Percentiles rank a stretch among this genome's conserved stretches.
phyloP scores from a whole-genome alignment of 805 yeast genomes.

The Sugiyamaella americana region DNA sequence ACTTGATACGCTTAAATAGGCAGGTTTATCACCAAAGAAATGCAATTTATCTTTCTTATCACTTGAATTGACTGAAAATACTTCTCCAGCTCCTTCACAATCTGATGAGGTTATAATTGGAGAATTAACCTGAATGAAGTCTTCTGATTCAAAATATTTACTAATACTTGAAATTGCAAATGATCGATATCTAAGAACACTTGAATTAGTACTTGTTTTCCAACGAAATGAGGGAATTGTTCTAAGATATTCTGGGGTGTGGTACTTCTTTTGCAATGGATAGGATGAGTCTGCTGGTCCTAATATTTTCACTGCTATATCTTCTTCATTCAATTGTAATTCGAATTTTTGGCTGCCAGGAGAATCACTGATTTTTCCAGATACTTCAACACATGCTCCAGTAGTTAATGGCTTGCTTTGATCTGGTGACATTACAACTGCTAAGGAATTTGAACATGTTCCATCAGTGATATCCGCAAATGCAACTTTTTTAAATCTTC shows the following conservation, averaged over 20 bases:
- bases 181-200: slow-evolving; percentile 70
- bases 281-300: slow-evolving; percentile 61
- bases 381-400: slow-evolving; percentile 41
- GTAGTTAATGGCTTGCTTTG: slow-evolving; percentile 30
- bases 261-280: slow-evolving; percentile 80
- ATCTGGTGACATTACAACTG: slow-evolving; percentile 42
- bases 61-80: slow-evolving; percentile 52
- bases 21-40: slow-evolving; percentile 45
- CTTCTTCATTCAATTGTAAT: slow-evolving; percentile 33
- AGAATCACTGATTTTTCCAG: slow-evolving; percentile 42
- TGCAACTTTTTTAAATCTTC: slow-evolving; percentile 67
- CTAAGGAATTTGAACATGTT: slow-evolving; percentile 46
- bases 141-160: slow-evolving; percentile 46
- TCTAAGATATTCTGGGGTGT: slow-evolving; percentile 60
- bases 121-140: slow-evolving; percentile 70
- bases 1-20: slow-evolving; percentile 82
- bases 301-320: slow-evolving; percentile 38
- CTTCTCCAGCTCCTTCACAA: slow-evolving; percentile 97
- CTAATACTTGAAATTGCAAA: slow-evolving; percentile 48
- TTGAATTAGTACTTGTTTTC: slow-evolving; percentile 58
- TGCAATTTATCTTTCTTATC: slow-evolving; percentile 26
- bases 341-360: slow-evolving; percentile 50
- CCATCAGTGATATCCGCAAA: slow-evolving; percentile 84
- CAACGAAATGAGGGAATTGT: slow-evolving; percentile 72
- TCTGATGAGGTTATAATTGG: slow-evolving; percentile 86